Base-by-base conservation (phyloP, 179 eudicot genomes). In the Amaranthus tricolor region DNA sequence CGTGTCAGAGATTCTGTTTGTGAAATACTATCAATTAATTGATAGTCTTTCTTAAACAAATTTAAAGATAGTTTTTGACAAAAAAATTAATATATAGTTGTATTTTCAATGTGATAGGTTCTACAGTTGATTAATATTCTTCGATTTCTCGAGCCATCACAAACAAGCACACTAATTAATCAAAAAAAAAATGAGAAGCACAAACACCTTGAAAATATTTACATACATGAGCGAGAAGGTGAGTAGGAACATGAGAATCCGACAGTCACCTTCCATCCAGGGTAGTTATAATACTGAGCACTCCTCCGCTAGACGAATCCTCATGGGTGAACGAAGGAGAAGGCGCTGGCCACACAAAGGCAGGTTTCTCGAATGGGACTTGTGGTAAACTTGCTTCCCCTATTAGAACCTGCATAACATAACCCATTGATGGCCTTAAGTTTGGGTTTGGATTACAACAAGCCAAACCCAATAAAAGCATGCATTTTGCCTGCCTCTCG, bases 381-480 rank as follows among this genome's bases (percentile, higher is more conserved):
- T 10, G 8, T 48, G 85, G 80, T 1, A 78, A 76, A 56, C 54
- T 57, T 15, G 76, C 70, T 65, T 82, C 85, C 0, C 85, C 85
- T 31, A 51, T 58, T 5, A 82, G 76, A 69, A 76, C 80, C 47
- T 82, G 85, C 5, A 82, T 73, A 1, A 73, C 73, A 60, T 19
- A 70, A 71, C 81, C 75, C 74, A 74, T 77, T 3, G 85, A 73
- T 11, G 85, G 85, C 58, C 83, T 83, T 64, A 68, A 48, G 66
- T 65, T 13, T 9, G 85, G 81, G 79, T 80, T 83, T n/a, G 85
- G 85, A 61, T 83, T 83, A 43, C 83, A 83, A 55, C 84, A 81
- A 6, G 81, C 77, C 59, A 81, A 68, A 14, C 84, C 84, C 72
- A 81, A 57, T 4, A 68, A 44, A 5, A 81, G 63, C 74, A 81